Evolutionary conservation across 208 protist species (phyloP).

Genomic region (Leishmania aethiopica): DNA sequence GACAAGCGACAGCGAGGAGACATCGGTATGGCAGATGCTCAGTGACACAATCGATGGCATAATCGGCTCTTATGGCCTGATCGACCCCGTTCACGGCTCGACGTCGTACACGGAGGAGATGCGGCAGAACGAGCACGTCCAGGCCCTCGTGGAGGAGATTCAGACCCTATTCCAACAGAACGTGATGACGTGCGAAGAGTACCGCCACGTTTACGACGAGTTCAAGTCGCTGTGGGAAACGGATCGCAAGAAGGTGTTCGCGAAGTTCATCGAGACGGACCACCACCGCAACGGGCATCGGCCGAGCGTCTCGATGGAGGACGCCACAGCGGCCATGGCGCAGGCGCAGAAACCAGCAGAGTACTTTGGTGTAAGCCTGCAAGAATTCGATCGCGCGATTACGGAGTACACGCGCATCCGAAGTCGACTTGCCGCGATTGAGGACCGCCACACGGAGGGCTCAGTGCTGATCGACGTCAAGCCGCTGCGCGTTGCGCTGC

Average conservation of each 20-base stretch:
- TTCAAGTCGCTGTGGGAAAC: slow-evolving; percentile 94
- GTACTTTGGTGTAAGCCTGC: slow-evolving; percentile 91
- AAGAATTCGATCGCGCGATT: slow-evolving; percentile 95
- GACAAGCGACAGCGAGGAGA: slow-evolving; percentile 28
- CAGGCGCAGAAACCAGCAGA: slow-evolving; percentile 53
- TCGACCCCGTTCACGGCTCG: slow-evolving; percentile 52
- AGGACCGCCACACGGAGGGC: slow-evolving; percentile 87
- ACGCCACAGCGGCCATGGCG: slow-evolving; percentile 26
- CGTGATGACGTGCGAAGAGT: slow-evolving; percentile 81
- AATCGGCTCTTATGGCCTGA: slow-evolving; percentile 54
- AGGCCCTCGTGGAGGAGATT: slow-evolving; percentile 72
- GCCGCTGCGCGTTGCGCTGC: slow-evolving; percentile 94
- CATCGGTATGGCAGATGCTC: slow-evolving; percentile 60
- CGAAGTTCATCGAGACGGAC: slow-evolving; percentile 84
- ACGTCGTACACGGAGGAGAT: slow-evolving; percentile 65
- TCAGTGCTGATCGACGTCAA: slow-evolving; percentile 96
- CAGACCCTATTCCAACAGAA: slow-evolving; percentile 73
- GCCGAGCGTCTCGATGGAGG: slow-evolving; percentile 54
- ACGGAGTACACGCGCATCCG: slow-evolving; percentile 91
- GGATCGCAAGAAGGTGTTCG: slow-evolving; percentile 89
- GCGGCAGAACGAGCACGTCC: slow-evolving; percentile 59
- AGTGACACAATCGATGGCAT: slow-evolving; percentile 74
- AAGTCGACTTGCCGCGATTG: slow-evolving; percentile 82
- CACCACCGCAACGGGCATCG: slow-evolving; percentile 18
- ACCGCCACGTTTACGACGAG: slow-evolving; percentile 81